phyloP scores from a whole-genome alignment of 2,329 filamentous ascomycete species.

The Xylaria sp. region DNA sequence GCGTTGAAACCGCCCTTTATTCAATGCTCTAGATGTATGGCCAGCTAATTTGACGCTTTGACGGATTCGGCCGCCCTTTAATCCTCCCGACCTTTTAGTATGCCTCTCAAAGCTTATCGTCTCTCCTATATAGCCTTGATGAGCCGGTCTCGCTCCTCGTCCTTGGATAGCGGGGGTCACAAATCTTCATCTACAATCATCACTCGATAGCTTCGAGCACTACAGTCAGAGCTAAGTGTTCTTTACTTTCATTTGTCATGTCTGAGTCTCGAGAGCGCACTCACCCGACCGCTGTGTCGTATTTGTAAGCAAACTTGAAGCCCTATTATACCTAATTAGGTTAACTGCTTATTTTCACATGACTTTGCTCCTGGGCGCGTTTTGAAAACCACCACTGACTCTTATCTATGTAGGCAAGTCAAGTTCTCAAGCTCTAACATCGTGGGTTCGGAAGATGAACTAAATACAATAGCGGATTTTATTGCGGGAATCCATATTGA shows the following conservation, averaged over 20 bases:
- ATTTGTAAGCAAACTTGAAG: background rate
- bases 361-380: background rate
- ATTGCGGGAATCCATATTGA: constrained; percentile 12
- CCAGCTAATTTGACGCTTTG: background rate
- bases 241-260: constrained; percentile 1
- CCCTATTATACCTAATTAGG: background rate
- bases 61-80: background rate
- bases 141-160: background rate
- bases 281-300: background rate
- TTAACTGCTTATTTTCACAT: background rate
- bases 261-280: background rate
- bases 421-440: background rate
- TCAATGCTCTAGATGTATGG: background rate
- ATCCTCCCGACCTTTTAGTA: background rate
- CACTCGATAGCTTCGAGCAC: background rate
- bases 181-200: background rate
- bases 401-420: background rate
- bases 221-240: background rate
- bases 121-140: background rate
- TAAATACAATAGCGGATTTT: background rate
- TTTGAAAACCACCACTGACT: background rate
- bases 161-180: background rate
- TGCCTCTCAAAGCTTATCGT: background rate
- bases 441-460: background rate
- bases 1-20: background rate